These are phyloP conservation scores for Cucurbita moschata DNA, from an alignment of 306 rosid species.

Conservation along the genomic window DNA sequence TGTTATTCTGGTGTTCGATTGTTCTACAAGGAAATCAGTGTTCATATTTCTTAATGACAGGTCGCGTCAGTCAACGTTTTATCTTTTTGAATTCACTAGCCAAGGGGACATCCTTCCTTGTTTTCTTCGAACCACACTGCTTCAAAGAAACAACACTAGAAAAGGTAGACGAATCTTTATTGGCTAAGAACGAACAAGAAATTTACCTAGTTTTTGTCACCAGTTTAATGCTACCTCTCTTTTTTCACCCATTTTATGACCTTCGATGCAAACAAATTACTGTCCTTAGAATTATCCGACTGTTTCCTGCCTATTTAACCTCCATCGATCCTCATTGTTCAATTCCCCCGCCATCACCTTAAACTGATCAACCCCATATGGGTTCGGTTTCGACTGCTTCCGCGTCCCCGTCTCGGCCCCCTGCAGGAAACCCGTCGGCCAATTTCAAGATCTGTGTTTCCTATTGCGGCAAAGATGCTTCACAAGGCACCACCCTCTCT, in stretches of 20 bases:
- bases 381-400: conserved; percentile 3
- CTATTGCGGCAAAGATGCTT: conserved; percentile 5
- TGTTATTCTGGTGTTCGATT: background rate
- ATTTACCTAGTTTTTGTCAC: background rate
- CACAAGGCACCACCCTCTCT: background rate
- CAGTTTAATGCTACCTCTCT: background rate
- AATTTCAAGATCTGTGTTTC: conserved; percentile 2
- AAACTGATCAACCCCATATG: background rate
- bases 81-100: background rate
- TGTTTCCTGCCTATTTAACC: background rate
- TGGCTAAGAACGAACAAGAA: conserved; percentile 4
- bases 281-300: background rate
- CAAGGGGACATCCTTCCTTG: background rate
- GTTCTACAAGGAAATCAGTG: background rate
- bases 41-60: background rate
- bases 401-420: background rate
- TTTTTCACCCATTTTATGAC: background rate
- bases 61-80: background rate
- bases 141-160: background rate
- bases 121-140: background rate
- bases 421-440: background rate
- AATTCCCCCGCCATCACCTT: conserved; percentile 11
- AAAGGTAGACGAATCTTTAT: background rate
- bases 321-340: background rate
- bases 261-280: conserved; percentile 1